Base-by-base conservation (phyloP, 2,329 filamentous ascomycete species). In the Beauveria brongniartii region DNA sequence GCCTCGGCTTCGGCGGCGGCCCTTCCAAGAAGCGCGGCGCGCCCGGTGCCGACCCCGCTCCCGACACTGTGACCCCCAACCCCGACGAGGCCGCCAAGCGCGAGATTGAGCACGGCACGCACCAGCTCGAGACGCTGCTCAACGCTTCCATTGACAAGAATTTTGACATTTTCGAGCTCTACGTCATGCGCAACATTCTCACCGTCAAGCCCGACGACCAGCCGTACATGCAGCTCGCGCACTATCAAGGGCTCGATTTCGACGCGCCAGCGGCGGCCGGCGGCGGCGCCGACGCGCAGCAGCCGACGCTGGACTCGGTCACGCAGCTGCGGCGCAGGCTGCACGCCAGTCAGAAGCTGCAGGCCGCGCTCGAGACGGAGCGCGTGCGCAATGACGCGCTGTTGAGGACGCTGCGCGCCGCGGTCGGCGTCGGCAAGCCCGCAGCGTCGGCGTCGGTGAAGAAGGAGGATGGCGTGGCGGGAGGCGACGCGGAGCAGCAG, bases 151-250 rank as follows among this genome's bases (percentile, higher is more conserved):
- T 93, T 65, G 90, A 94, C 74, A 89, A 88, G 73, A 90, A 90
- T 66, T 93, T 93, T 70, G 90, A 94, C 77, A 86, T 89, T 65
- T 88, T 93, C 68, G 90, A 94, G 77, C 89, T 99, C 61, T 97
- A 93, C 76, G 88, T 91, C 56, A 80, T 99, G 78, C 82, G 91
- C 65, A 97, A 97, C 71, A 89, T 92, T 67, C 75, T 94, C 64
- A 87, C 83, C 46, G 84, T 93, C 44, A 72, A 73, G 41, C 84
- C 84, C 54, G 84, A 87, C 30, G 89, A 93, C 64, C 78, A 89
- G 68, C 82, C 84, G 62, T 97, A 89, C 85, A 87, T 97, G 65
- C 80, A 88, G 58, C 78, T 99, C 65, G 83, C 84, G 53, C 93
- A 97, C 78, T 97, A 99, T 76, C 85, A 92, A 72, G 90, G 79